Conservation (phyloP, 805 yeast species). For the Candida palmyrensis region DNA sequence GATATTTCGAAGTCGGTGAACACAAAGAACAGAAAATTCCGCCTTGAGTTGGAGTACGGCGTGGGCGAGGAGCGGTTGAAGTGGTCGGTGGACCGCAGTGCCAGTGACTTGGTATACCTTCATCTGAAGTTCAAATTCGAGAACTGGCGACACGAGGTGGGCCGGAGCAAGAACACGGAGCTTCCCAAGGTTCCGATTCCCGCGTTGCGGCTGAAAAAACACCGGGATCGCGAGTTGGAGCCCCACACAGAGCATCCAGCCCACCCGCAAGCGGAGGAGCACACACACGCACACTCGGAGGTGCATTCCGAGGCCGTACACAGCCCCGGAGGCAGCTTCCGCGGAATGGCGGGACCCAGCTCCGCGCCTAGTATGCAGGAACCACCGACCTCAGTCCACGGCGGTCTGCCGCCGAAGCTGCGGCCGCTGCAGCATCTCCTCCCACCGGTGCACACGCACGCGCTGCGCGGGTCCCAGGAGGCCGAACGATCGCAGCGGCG, state of each 20-base stretch:
- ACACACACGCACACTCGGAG: background rate
- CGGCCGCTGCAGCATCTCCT: no score
- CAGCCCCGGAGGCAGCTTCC: background rate
- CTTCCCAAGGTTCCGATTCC: conserved; percentile 45
- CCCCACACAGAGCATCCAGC: background rate
- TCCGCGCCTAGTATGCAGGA: background rate
- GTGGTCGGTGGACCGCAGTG: conserved; percentile 75
- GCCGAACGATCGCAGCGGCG: no score
- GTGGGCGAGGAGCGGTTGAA: conserved; percentile 70
- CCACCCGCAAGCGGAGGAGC: background rate
- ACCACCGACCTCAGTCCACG: no score
- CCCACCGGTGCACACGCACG: background rate
- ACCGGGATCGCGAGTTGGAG: conserved; percentile 5
- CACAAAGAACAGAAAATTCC: conserved; percentile 43
- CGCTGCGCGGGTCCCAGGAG: background rate
- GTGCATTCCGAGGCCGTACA: background rate
- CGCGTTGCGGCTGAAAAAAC: conserved; percentile 19
- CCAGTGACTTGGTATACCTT: conserved; percentile 64
- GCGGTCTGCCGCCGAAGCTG: no score
- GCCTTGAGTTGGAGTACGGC: conserved; percentile 85
- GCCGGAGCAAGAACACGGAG: conserved; percentile 28
- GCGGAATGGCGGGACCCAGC: background rate
- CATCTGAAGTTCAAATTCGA: conserved; percentile 64
- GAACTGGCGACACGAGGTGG: conserved; percentile 26
- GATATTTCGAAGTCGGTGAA: conserved; percentile 39